Conservation (phyloP, 208 protist genomes). For the Angomonas deanei region DNA sequence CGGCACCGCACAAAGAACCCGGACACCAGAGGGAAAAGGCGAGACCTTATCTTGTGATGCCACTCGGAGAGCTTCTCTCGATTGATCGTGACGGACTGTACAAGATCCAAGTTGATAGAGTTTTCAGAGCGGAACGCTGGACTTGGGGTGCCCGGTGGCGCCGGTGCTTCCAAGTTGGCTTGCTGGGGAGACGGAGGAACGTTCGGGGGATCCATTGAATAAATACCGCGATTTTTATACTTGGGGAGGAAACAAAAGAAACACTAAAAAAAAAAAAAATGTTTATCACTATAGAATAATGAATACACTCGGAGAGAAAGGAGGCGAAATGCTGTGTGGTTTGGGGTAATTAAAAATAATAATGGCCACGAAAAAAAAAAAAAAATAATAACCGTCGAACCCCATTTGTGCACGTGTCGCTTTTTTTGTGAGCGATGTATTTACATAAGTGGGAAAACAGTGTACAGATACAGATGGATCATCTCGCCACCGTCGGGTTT, state of each 20-base stretch:
- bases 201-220: constrained; percentile 56
- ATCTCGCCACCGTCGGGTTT: no score
- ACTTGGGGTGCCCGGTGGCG: constrained; percentile 26
- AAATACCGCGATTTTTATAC: neutral
- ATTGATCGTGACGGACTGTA: constrained; percentile 84
- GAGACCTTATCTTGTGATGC: constrained; percentile 86
- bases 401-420: neutral
- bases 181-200: constrained; percentile 77
- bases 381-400: neutral
- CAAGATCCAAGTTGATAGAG: constrained; percentile 62
- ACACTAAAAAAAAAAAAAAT: neutral
- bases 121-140: constrained; percentile 48
- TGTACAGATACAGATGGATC: no score
- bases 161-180: constrained; percentile 31
- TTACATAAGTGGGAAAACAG: no score
- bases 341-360: constrained; percentile 10
- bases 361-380: constrained; percentile 6
- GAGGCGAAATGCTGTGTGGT: no score
- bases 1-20: constrained; percentile 90
- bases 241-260: neutral
- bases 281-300: neutral
- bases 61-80: constrained; percentile 88
- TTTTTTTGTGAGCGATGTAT: no score
- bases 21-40: constrained; percentile 72
- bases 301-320: neutral